Evolutionary conservation across 768 basidiomycete genomes (phyloP).

Genomic region (Panellus pusillus): DNA sequence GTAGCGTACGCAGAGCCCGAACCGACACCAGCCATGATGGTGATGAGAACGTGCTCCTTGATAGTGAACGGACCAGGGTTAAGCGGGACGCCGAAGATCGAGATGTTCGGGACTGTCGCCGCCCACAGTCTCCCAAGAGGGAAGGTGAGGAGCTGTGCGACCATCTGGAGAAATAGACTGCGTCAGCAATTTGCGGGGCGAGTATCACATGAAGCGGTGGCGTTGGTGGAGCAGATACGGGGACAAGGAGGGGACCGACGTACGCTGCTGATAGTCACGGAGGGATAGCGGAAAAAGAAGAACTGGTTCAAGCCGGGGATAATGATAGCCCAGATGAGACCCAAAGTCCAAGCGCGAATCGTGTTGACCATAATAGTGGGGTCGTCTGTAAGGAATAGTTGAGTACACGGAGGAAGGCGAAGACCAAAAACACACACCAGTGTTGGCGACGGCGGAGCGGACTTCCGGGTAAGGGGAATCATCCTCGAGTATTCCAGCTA

Average conservation of each 20-base stretch:
- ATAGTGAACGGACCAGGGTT: conserved; percentile 86
- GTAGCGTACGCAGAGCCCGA: too few relatives aligned
- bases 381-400: conserved; percentile 48
- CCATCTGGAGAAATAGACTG: conserved; percentile 39
- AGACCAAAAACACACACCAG: conserved; percentile 19
- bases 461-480: conserved; percentile 92
- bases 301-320: conserved; percentile 61
- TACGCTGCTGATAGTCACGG: conserved; percentile 55
- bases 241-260: too few relatives aligned
- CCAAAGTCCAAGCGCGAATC: conserved; percentile 79
- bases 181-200: too few relatives aligned
- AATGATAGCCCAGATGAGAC: conserved; percentile 57
- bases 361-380: conserved; percentile 78
- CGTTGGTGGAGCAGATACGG: too few relatives aligned
- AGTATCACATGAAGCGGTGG: too few relatives aligned
- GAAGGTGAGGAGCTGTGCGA: conserved; percentile 71
- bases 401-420: too few relatives aligned
- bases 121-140: conserved; percentile 73
- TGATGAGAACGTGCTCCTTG: conserved; percentile 87
- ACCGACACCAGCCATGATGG: conserved; percentile 75
- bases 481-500: conserved; percentile 22
- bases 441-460: conserved; percentile 81
- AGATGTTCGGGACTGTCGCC: conserved; percentile 65
- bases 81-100: conserved; percentile 71
- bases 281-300: conserved; percentile 62